These are phyloP conservation scores for Camelina neglecta DNA, from an alignment of 345 rosid species.

Conservation along the genomic window DNA sequence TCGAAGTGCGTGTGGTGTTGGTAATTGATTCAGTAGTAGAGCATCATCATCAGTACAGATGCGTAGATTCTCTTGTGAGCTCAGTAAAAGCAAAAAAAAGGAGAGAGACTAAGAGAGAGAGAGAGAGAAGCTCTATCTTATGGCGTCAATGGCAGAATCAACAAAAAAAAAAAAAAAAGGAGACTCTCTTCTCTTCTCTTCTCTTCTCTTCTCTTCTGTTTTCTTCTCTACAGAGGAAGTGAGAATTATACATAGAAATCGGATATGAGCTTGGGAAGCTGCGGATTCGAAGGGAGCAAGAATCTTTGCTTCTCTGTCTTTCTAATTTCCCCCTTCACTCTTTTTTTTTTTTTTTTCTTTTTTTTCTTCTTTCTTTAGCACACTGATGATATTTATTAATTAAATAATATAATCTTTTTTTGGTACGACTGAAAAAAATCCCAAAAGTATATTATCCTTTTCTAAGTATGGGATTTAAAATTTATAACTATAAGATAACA, in stretches of 20 bases:
- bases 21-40: slow-evolving; percentile 7
- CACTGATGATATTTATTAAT: background rate
- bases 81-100: slow-evolving; percentile 8
- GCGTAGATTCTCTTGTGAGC: slow-evolving; percentile 44
- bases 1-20: slow-evolving; percentile 33
- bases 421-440: slow-evolving; percentile 17
- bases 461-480: background rate
- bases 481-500: background rate
- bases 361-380: background rate
- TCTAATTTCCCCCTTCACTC: slow-evolving; percentile 26
- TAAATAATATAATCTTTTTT: background rate
- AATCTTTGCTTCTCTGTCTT: slow-evolving; percentile 42
- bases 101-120: background rate
- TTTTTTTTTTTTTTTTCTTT: background rate
- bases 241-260: slow-evolving; percentile 29
- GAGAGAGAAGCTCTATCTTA: background rate
- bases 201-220: background rate
- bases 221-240: background rate
- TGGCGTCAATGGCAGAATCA: slow-evolving; percentile 36
- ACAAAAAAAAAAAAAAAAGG: background rate
- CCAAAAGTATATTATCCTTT: slow-evolving; percentile 15
- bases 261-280: slow-evolving; percentile 1
- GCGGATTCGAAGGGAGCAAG: slow-evolving; percentile 41
- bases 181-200: background rate
- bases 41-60: slow-evolving; percentile 28